These are phyloP conservation scores for Tolypocladium ophioglossoides DNA, from an alignment of 2,329 filamentous ascomycete species.

Conservation along the genomic window DNA sequence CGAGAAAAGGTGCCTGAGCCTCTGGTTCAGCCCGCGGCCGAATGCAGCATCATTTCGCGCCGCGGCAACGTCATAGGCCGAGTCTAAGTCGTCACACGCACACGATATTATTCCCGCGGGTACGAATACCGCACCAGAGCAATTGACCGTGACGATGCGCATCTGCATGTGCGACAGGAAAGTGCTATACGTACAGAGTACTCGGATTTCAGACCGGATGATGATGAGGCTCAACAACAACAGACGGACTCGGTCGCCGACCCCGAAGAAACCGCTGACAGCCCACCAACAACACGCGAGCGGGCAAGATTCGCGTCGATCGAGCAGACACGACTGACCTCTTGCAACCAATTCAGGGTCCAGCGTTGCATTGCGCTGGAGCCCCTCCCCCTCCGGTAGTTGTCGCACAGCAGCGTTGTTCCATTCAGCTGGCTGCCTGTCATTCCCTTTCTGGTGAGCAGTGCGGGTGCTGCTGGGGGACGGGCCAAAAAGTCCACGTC, in stretches of 20 bases:
- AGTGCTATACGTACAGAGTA: neutral
- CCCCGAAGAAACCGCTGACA: neutral
- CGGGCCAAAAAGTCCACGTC: neutral
- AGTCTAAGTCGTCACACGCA: neutral
- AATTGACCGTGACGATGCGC: neutral
- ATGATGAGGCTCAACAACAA: neutral
- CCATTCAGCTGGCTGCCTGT: conserved; percentile 1
- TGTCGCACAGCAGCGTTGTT: neutral
- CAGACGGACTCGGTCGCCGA: neutral
- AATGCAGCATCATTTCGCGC: neutral
- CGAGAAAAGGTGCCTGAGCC: neutral
- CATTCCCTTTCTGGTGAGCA: neutral
- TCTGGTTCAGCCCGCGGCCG: neutral
- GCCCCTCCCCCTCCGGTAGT: neutral
- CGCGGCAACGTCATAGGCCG: neutral
- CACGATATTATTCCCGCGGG: neutral
- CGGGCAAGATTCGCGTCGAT: neutral
- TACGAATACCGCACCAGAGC: neutral
- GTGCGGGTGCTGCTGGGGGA: neutral
- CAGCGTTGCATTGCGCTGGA: neutral
- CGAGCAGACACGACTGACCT: neutral
- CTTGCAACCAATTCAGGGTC: neutral
- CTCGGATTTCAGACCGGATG: neutral
- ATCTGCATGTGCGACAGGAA: neutral
- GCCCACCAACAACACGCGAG: neutral